Evolutionary conservation across 2,329 filamentous ascomycete species (phyloP), one percentile per base, ranked within the genome.

Genomic region (Fusarium sp.): DNA sequence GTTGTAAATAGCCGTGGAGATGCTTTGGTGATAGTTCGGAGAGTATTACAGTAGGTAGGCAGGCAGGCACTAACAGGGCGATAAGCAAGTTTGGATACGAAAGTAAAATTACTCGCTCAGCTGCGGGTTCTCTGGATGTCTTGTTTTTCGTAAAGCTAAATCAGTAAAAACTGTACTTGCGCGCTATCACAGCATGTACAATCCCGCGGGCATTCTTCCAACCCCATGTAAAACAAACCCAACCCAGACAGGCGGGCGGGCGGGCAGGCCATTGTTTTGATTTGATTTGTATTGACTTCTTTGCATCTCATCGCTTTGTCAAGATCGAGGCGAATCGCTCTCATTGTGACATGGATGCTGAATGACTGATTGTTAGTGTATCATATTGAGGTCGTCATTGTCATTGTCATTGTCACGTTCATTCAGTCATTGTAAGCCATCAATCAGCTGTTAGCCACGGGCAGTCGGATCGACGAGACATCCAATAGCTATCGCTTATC

Each of bases 391-490:
- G 51, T 69, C 61, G 38, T 45, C 61, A 60, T 60, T 65, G 38
- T 51, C 38, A n/a, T 31, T 25, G 54, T 35, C 29, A 44, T 38
- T 38, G 33, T 38, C 49, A 39, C 23, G 19, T 18, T 54, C 33
- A 39, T 23, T 54, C 49, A 54, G 33, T 51, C 39, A 60, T 51
- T 45, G 45, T 60, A 46, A 68, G 45, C 57, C 62, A 69, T 76
- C 55, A 73, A 39, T 48, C 31, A 57, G 54, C 61, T 61, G 59
- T 76, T 73, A 73, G 74, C 62, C 66, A 77, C 56, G 59, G 56
- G 51, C 35, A 46, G 58, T 59, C 59, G 12, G 18, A 57, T 45
- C 60, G 38, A 67, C 41, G 42, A 62, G 52, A 46, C 59, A 61
- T 27, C 60, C 48, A 62, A 60, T 73, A 41, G 46, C 39, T 49